phyloP scores from a whole-genome alignment of 208 protist species.

The Leptomonas pyrrhocoris region DNA sequence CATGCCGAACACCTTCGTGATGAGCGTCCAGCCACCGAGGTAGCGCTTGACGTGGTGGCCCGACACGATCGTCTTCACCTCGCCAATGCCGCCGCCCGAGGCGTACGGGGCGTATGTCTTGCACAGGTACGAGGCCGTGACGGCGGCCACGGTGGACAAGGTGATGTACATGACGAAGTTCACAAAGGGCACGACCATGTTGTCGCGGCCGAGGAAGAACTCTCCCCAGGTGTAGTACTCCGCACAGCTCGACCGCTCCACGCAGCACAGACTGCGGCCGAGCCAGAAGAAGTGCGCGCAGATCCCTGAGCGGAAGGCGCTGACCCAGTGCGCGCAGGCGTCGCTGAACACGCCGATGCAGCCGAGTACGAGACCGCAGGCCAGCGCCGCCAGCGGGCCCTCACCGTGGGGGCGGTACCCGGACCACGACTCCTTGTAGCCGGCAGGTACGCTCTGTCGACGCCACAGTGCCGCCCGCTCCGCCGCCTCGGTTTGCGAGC shows the following conservation, averaged over 20 bases:
- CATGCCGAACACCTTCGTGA: conserved; percentile 79
- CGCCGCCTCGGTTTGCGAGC: conserved; percentile 49
- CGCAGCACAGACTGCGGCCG: conserved; percentile 53
- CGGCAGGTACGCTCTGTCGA: background rate
- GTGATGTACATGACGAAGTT: conserved; percentile 63
- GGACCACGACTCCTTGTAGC: conserved; percentile 17
- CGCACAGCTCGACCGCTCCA: conserved; percentile 38
- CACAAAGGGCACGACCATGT: conserved; percentile 39
- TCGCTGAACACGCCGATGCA: conserved; percentile 66
- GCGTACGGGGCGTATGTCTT: conserved; percentile 77
- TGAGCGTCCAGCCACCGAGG: conserved; percentile 75
- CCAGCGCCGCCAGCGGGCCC: conserved; percentile 46
- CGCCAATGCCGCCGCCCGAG: conserved; percentile 82
- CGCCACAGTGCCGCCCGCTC: conserved; percentile 35
- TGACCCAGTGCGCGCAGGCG: conserved; percentile 70
- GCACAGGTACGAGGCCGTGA: conserved; percentile 59
- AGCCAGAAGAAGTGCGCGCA: conserved; percentile 76
- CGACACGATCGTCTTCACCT: conserved; percentile 90
- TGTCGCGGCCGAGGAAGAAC: conserved; percentile 59
- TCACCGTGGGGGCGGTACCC: conserved; percentile 37
- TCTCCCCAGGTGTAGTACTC: conserved; percentile 70
- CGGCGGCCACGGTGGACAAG: conserved; percentile 47
- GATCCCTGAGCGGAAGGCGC: conserved; percentile 54
- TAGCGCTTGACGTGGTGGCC: conserved; percentile 71
- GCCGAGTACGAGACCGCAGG: conserved; percentile 52